phyloP scores from a whole-genome alignment of 805 yeast genomes.

The Wickerhamiella azymoides region DNA sequence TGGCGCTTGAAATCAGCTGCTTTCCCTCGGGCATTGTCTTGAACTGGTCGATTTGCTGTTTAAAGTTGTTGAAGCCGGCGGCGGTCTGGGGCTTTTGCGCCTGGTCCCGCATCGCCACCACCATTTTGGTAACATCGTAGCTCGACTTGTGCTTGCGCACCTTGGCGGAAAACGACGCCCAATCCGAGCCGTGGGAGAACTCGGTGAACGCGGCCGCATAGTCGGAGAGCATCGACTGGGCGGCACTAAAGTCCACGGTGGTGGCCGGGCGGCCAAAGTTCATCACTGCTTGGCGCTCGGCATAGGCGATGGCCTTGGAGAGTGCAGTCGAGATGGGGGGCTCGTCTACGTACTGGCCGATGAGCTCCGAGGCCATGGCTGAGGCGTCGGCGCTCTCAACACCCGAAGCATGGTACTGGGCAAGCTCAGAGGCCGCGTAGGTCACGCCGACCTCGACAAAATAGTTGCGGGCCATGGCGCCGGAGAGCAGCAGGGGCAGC shows the following conservation, averaged over 20 bases:
- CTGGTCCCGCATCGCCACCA: background rate
- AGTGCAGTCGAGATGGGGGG: slow-evolving; percentile 5
- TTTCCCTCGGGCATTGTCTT: slow-evolving; percentile 1
- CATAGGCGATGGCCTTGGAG: background rate
- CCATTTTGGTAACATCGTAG: slow-evolving; percentile 1
- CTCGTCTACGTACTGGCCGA: slow-evolving; percentile 4
- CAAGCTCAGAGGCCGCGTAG: background rate
- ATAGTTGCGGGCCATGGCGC: slow-evolving; percentile 4
- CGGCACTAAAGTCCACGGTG: background rate
- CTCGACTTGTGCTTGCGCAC: background rate
- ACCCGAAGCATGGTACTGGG: background rate
- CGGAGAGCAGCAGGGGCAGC: too few relatives aligned
- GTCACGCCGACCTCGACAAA: slow-evolving; percentile 1
- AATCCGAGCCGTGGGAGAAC: background rate
- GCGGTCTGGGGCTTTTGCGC: background rate
- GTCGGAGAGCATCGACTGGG: background rate
- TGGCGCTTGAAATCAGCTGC: background rate
- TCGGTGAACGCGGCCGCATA: background rate
- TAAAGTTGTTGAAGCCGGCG: background rate
- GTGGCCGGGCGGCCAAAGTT: background rate
- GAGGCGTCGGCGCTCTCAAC: background rate
- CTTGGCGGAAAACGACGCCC: background rate
- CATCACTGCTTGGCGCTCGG: slow-evolving; percentile 2
- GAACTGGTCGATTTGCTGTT: background rate
- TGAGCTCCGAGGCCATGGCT: background rate